Evolutionary conservation across 805 yeast genomes (phyloP), one percentile per base, ranked within the genome.

Genomic region (Cyberlindnera lachancei): DNA sequence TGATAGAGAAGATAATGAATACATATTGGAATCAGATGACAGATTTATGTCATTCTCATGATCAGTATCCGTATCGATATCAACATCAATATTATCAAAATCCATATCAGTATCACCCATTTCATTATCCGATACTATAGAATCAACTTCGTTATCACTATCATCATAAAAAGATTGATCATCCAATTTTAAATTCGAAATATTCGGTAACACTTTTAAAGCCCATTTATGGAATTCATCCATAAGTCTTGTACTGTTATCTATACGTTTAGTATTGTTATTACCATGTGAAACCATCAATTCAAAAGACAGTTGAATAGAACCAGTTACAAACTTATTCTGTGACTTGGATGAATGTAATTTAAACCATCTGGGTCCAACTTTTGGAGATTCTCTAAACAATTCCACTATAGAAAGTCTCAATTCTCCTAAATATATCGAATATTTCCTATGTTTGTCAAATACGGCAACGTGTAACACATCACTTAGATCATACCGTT

Each of bases 321-420:
- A 64, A 0, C 77, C 77, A 1, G 74, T 67, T 10, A 69, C 68
- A 44, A 58, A 71, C 11, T 63, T 50, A 23, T 62, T 60, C 33
- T 63, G 51, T 1, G 55, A 46, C 26, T 49, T 53, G 15, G 61
- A 61, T 7, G 73, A 65, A 30, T 60, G 58, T 6, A 71, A 47
- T 37, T 59, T 58, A 42, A 61, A 64, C 75, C 75, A 71, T 30
- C 61, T 56, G 8, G 68, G 52, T 1, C 34, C 40, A 8, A 44
- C 25, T 22, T 34, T 42, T 24, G 30, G 13, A 5, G 41, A 36
- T 22, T 38, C 44, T 8, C 36, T 34, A 23, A 51, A 37, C 3
- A 48, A 24, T 10, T 46, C 48, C 7, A 35, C 16, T 10, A 55
- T 22, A 3, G 51, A 41, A 2, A 52, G 36, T 21, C 55, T 37